phyloP scores from a whole-genome alignment of 805 yeast species.

The Candida pseudoglaebosa region DNA sequence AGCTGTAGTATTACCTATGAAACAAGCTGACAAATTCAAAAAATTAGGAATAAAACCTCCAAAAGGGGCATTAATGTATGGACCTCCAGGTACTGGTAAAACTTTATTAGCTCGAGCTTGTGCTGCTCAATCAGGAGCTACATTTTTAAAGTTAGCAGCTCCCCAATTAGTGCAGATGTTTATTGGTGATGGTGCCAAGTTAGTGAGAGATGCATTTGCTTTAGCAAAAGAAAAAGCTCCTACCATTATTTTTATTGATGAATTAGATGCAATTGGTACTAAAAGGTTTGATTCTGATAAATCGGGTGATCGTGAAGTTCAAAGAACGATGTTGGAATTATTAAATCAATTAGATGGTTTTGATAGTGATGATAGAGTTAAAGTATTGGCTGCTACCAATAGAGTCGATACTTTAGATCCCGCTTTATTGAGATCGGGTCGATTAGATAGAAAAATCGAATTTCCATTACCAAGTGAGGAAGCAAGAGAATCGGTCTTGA shows the following conservation, averaged over 20 bases:
- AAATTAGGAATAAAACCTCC: conserved; percentile 80
- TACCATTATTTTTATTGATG: conserved; percentile 44
- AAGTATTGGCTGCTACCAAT: conserved; percentile 96
- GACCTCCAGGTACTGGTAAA: conserved; percentile 48
- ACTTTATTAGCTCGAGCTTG: conserved; percentile 46
- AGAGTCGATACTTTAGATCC: conserved; percentile 98
- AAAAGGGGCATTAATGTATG: conserved; percentile 46
- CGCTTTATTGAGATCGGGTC: conserved; percentile 95
- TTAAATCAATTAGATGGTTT: conserved; percentile 77
- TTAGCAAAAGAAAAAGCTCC: conserved; percentile 47
- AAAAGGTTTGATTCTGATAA: conserved; percentile 44
- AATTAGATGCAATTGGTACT: conserved; percentile 45
- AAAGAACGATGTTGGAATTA: conserved; percentile 47
- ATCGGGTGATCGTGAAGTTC: conserved; percentile 45
- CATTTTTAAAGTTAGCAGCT: conserved; percentile 42
- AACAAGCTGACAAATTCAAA: conserved; percentile 94
- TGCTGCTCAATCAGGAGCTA: conserved; percentile 46
- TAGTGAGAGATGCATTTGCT: conserved; percentile 45
- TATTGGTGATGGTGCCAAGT: conserved; percentile 45
- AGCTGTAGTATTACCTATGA: conserved; percentile 98
- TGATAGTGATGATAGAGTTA: conserved; percentile 94
- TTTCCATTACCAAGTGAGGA: conserved; percentile 98
- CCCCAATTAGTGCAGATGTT: conserved; percentile 47
- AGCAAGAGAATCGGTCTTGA: conserved; percentile 93
- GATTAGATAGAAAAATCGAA: conserved; percentile 96